These are phyloP conservation scores for Dimocarpus longan DNA, from an alignment of 345 rosid genomes.

Conservation along the genomic window DNA sequence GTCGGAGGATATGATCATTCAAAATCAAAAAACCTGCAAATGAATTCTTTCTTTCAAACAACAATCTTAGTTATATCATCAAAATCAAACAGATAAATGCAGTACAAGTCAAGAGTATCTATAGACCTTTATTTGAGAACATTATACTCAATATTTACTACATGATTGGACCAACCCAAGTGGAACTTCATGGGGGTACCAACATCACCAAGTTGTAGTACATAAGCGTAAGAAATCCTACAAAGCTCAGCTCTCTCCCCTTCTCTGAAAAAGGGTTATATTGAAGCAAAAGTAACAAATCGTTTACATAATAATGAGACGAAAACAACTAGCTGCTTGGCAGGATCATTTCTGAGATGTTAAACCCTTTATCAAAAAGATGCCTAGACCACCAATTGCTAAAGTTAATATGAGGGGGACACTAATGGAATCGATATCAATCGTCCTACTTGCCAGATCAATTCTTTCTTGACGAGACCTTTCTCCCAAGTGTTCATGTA, in stretches of 20 bases:
- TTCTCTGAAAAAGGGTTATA: not conserved
- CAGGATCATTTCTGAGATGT: constrained; percentile 35
- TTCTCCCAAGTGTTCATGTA: constrained; percentile 69
- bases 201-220: not conserved
- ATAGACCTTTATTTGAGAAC: not conserved
- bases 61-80: not conserved
- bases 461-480: constrained; percentile 59
- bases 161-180: not conserved
- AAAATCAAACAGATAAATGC: not conserved
- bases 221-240: not conserved
- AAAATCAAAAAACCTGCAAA: no score
- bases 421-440: constrained; percentile 36
- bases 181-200: no score
- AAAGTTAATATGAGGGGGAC: constrained; percentile 61
- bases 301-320: not conserved
- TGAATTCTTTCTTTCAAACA: no score
- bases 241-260: constrained; percentile 4
- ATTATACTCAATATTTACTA: not conserved
- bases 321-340: not conserved
- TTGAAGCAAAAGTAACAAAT: not conserved
- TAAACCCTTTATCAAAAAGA: constrained; percentile 45
- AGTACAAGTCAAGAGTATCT: not conserved
- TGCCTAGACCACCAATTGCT: constrained; percentile 65
- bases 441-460: constrained; percentile 31
- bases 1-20: no score